Evolutionary conservation across 108 stramenopile genomes (phyloP), one percentile per base, ranked within the genome.

Genomic region (Pseudonitzschia multiseries): DNA sequence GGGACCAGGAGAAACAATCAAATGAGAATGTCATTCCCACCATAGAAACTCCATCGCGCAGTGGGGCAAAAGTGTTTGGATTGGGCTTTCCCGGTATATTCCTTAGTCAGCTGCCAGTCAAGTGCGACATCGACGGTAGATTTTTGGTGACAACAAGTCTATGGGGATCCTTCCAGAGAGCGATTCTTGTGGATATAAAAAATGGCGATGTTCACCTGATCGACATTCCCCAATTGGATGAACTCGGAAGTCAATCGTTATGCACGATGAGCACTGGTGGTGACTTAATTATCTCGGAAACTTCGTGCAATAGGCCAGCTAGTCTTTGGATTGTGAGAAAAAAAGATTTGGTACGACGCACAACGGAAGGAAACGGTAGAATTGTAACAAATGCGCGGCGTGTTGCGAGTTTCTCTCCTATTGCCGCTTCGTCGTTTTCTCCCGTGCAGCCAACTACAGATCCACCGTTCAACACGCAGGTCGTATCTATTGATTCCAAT

Each of bases 11-110:
- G 17, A n/a, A 17, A 10, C 24, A 26, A 26, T 28, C 24, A 3
- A 42, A 13, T 26, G 46, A 33, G 32, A 73, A 53, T 69, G 82
- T 75, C 52, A 57, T 70, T 13, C 53, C 73, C 26, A 42, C 68
- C n/a, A 28, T 75, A 15, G 40, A 57, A 52, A 10, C 4, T 41
- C 66, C 66, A 26, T 9, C 57, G 20, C 32, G 26, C 18, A 31
- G 13, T 2, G 53, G 53, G 18, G 42, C 51, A 18, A 74, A 40
- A 41, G 26, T 67, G 4, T 54, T 75, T 0, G 81, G 78, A 1
- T 73, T 92, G 69, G 52, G 68, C 32, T 93, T 93, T 79, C 92
- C 92, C 17, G 92, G 92, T 6, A 67, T 93, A 0, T 93, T 86
- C 52, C 8, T 85, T 13, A 72, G 70, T 29, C 84, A 93, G 69